Percentiles rank a stretch among this genome's conserved stretches.
These are phyloP conservation scores for Malassezia sympodialis DNA, from an alignment of 1,284 basidiomycete genomes.

Conservation along the genomic window DNA sequence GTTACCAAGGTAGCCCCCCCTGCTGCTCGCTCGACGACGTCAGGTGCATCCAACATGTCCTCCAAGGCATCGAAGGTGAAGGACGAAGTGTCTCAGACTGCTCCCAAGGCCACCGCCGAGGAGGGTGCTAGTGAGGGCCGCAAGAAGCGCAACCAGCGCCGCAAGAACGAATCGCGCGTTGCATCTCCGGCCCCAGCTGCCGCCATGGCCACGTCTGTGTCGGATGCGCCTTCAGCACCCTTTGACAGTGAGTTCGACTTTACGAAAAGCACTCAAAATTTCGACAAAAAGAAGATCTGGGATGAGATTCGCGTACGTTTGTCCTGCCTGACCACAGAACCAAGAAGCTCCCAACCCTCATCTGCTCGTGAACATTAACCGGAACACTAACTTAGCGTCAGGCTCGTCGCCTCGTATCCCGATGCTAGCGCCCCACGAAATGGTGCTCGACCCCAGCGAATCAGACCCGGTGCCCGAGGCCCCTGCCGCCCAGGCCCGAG, in stretches of 20 bases:
- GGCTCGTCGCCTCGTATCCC: neutral
- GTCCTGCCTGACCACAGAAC: neutral
- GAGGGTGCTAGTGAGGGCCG: neutral
- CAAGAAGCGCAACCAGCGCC: neutral
- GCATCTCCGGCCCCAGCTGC: neutral
- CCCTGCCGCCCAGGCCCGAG: neutral
- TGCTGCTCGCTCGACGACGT: neutral
- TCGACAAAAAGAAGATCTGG: constrained; percentile 20
- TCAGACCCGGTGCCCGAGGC: neutral
- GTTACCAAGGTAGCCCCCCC: constrained; percentile 6
- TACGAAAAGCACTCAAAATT: constrained; percentile 15
- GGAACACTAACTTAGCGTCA: neutral
- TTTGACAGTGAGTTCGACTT: constrained; percentile 14
- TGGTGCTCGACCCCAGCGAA: constrained; percentile 7
- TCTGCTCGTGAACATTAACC: constrained; percentile 15
- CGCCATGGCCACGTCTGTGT: neutral
- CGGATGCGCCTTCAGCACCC: neutral
- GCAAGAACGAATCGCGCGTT: neutral
- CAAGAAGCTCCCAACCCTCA: constrained; percentile 1
- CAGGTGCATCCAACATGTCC: neutral
- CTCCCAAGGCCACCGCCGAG: neutral
- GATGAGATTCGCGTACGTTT: constrained; percentile 19
- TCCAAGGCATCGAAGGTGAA: neutral
- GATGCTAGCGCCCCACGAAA: constrained; percentile 15
- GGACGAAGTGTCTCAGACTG: neutral